These are phyloP conservation scores for Verticillium tricorpus DNA, from an alignment of 2,329 filamentous ascomycete species.

Conservation along the genomic window DNA sequence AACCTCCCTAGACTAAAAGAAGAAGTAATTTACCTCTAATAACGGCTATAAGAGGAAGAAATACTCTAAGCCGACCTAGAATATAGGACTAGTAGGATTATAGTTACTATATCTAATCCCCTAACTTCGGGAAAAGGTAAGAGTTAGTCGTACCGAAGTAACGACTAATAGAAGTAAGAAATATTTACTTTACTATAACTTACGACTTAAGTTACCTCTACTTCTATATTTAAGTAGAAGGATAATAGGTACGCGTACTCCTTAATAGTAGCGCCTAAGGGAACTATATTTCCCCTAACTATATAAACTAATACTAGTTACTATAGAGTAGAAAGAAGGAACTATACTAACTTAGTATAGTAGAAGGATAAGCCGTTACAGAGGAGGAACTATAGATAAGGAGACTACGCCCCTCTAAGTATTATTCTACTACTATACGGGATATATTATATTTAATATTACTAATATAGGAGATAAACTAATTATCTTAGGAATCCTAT, in stretches of 20 bases:
- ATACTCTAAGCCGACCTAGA: too few relatives aligned
- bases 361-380: neutral
- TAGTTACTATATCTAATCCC: too few relatives aligned
- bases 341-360: neutral
- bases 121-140: too few relatives aligned
- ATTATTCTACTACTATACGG: neutral
- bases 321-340: neutral
- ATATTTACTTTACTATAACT: too few relatives aligned
- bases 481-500: slow-evolving; percentile 1
- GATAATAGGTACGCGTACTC: neutral
- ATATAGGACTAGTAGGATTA: too few relatives aligned
- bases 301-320: neutral
- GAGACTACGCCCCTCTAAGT: neutral
- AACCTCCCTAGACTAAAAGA: too few relatives aligned
- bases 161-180: too few relatives aligned
- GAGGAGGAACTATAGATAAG: neutral
- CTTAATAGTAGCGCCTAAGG: neutral
- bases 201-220: too few relatives aligned
- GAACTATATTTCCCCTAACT: neutral
- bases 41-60: too few relatives aligned
- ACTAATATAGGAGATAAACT: neutral
- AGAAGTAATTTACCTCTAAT: too few relatives aligned
- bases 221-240: too few relatives aligned
- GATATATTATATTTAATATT: neutral
- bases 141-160: too few relatives aligned